These are phyloP conservation scores for Zoysia pacifica DNA, from an alignment of 176 grass and related monocot genomes.

Conservation along the genomic window DNA sequence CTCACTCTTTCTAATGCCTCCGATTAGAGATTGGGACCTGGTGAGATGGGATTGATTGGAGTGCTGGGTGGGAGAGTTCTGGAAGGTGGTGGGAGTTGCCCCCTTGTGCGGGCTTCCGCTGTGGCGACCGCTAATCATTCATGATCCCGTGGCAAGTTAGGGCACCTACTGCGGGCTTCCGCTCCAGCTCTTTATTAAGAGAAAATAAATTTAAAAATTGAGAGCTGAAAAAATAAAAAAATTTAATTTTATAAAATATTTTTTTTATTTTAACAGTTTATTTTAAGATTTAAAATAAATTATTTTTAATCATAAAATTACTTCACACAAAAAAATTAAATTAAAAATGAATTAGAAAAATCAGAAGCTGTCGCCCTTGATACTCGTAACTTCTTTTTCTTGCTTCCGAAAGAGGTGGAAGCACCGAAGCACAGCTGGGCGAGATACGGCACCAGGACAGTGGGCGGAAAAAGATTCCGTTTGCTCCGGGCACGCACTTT, in stretches of 20 bases:
- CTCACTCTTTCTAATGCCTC: neutral
- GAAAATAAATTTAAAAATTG: too few species aligned
- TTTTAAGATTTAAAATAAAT: too few species aligned
- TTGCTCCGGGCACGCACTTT: neutral
- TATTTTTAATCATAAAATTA: too few species aligned
- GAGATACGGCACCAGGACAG: neutral
- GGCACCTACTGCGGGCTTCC: too few species aligned
- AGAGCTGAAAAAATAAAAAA: too few species aligned
- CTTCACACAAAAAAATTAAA: too few species aligned
- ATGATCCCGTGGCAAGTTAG: neutral
- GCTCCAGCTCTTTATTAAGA: neutral
- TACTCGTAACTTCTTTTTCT: too few species aligned
- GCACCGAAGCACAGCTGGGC: slow-evolving; percentile 5
- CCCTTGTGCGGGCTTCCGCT: neutral
- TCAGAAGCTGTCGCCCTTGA: too few species aligned
- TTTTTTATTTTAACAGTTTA: too few species aligned
- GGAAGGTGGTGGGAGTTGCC: neutral
- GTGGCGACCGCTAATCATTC: neutral
- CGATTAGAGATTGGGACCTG: neutral
- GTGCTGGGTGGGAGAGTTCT: neutral
- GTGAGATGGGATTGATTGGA: neutral
- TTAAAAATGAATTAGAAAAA: too few species aligned
- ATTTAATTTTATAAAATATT: too few species aligned
- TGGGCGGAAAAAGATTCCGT: neutral
- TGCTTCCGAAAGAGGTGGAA: neutral